Evolutionary conservation across 83 land plant species (phyloP).

Genomic region (Diphasiastrum complanatum): DNA sequence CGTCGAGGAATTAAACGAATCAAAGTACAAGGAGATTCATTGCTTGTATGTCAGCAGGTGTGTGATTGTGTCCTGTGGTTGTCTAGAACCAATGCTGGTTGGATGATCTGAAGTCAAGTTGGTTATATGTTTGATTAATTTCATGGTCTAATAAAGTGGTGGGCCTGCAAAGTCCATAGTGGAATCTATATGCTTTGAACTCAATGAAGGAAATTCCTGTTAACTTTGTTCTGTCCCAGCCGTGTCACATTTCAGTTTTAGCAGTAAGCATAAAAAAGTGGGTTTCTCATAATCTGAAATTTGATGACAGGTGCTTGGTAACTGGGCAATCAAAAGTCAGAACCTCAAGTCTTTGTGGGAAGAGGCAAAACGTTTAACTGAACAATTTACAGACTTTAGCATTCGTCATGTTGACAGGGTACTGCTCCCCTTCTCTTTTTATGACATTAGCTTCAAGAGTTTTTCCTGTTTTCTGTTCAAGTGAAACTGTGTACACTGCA

Average conservation of each 20-base stretch:
- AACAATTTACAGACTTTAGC: slow-evolving; percentile 19
- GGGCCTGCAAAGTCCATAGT: too few species aligned
- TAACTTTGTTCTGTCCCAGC: too few species aligned
- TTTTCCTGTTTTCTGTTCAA: not conserved
- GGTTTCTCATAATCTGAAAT: not conserved
- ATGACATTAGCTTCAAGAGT: too few species aligned
- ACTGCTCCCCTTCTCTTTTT: not conserved
- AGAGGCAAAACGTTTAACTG: slow-evolving; percentile 16
- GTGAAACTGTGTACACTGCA: too few species aligned
- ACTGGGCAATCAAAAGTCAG: slow-evolving; percentile 15
- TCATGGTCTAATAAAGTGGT: too few species aligned
- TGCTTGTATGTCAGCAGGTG: slow-evolving; percentile 80
- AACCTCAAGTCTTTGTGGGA: slow-evolving; percentile 18
- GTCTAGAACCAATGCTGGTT: too few species aligned
- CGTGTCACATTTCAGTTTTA: not conserved
- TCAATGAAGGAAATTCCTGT: too few species aligned
- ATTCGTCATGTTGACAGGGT: slow-evolving; percentile 29
- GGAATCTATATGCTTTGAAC: too few species aligned
- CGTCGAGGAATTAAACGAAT: slow-evolving; percentile 46
- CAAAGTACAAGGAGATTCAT: slow-evolving; percentile 68
- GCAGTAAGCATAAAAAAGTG: not conserved
- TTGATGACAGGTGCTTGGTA: slow-evolving; percentile 14
- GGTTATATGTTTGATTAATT: too few species aligned
- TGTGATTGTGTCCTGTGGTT: not conserved
- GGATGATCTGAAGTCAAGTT: too few species aligned